Evolutionary conservation across 371 early-diverging fungal genomes (phyloP), one percentile per base, ranked within the genome.

Genomic region (Mortierella sp.): DNA sequence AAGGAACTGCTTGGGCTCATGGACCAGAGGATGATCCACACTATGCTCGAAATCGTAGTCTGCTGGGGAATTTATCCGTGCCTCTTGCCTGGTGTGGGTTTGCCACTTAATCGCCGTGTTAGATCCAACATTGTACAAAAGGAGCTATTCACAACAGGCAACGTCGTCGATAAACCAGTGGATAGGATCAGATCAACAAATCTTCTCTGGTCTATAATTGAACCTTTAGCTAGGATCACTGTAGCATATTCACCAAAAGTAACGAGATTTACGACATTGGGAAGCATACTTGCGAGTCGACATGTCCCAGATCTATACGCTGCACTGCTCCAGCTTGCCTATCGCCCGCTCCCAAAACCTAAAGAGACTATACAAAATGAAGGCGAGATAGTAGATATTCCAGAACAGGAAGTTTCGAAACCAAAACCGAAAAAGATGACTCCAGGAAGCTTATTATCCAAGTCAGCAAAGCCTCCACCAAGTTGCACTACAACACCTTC

Each of bases 11-110:
- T 91, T 32, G 91, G 91, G 51, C 86, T 91, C 26, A 82, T 89
- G 75, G 91, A 91, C 67, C 77, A 89, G 45, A 82, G 90, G n/a
- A 75, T 91, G 66, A 81, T 91, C 28, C 89, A 90, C 64, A 91
- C 91, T 6, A 74, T 92, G 76, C 68, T 91, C 15, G 91, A 92
- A 77, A 88, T 91, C 19, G 78, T 90, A 26, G 78, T 91, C 12
- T 88, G 88, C 34, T 92, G 92, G 92, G 92, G 92, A 6, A 79
- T 91, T 2, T 89, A 89, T 70, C 93, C 94, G 9, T 88, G 86
- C 49, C 81, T 92, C 40, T 58, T 88, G 29, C 86, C 89, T 0
- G 94, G 94, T 5, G 89, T 92, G 0, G 93, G 94, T 0, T 87
- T 92, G 43, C 91, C 91, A 1, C 66, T 92, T 37, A 84, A 85